Base-by-base conservation (phyloP, 345 rosid genomes). In the Angophora floribunda region DNA sequence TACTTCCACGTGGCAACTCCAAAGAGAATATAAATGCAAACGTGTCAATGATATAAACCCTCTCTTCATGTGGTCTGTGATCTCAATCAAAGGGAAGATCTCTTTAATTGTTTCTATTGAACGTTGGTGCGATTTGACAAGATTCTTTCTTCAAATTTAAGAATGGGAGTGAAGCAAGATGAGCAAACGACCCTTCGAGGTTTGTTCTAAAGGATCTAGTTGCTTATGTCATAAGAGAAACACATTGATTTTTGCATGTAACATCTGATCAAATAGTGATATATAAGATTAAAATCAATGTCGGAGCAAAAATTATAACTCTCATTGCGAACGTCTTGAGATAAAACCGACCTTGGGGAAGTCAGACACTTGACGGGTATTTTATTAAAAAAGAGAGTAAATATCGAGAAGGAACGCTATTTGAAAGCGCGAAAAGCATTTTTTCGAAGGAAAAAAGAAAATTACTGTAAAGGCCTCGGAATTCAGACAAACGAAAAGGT, bases 61-160 rank as follows among this genome's bases (percentile, higher is more conserved):
- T 53, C 51, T 53, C 51, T 86, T 57, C 50, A 52, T 41, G 70
- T 19, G 44, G 65, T 75, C 86, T n/a, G 8, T 24, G 86, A 52
- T 85, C 55, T 57, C 28, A 51, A 86, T 24, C 75, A 36, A 57
- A 57, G 47, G 36, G 86, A 17, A 49, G 86, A 85, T 85, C 53
- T 47, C 86, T 85, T 85, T 85, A 47, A 51, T n/a, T 49, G 86
- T 85, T 85, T 85, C 22, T 51, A 85, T 85, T 85, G 86, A 85
- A 24, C 53, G 32, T 24, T 85, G 53, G 86, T 51, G 53, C 51
- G 86, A 85, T 85, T 85, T 85, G 86, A 85, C 86, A 85, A 84
- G 86, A 85, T 85, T 85, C 86, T 85, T 49, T 85, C 86, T 26
- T 85, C 86, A 49, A 47, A 51, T 85, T 47, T 85, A 85, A 85